Evolutionary conservation across 75 land plant genomes (phyloP).

Genomic region (Picea glauca): DNA sequence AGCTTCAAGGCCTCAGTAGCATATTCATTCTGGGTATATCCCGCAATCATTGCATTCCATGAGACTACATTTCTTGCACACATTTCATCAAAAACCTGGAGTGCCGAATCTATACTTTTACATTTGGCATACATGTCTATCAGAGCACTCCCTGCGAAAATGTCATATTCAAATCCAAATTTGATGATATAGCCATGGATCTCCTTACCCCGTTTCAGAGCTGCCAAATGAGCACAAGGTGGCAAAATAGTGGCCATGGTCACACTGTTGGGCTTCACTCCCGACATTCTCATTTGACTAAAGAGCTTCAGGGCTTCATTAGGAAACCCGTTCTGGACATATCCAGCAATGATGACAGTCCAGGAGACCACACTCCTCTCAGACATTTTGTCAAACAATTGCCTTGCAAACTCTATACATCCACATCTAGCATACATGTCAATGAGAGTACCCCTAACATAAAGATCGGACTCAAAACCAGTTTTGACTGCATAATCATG

Average conservation of each 20-base stretch:
- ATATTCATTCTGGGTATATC: constrained; percentile 14
- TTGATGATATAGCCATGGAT: constrained; percentile 33
- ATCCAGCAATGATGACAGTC: constrained; percentile 52
- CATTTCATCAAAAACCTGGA: constrained; percentile 16
- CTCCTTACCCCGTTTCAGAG: constrained; percentile 19
- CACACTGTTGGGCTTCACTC: constrained; percentile 38
- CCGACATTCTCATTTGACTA: constrained; percentile 34
- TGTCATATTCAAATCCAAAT: constrained; percentile 17
- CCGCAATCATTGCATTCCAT: constrained; percentile 21
- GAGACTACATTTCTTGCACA: not conserved
- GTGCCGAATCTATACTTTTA: constrained; percentile 7
- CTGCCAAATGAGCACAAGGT: constrained; percentile 24
- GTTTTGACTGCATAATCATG: constrained; percentile 30
- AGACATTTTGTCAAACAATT: constrained; percentile 46
- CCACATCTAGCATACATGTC: constrained; percentile 39
- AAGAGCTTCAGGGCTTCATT: constrained; percentile 26
- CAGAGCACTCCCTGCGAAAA: constrained; percentile 11
- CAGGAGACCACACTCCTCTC: constrained; percentile 56
- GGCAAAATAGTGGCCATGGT: constrained; percentile 30
- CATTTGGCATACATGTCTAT: constrained; percentile 26
- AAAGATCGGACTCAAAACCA: constrained; percentile 39
- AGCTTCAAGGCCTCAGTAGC: constrained; percentile 9
- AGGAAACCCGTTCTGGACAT: constrained; percentile 18
- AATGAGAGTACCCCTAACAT: constrained; percentile 46
- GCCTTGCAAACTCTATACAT: constrained; percentile 18